phyloP scores from a whole-genome alignment of 106 monocot genomes.

The Allium cepa region DNA sequence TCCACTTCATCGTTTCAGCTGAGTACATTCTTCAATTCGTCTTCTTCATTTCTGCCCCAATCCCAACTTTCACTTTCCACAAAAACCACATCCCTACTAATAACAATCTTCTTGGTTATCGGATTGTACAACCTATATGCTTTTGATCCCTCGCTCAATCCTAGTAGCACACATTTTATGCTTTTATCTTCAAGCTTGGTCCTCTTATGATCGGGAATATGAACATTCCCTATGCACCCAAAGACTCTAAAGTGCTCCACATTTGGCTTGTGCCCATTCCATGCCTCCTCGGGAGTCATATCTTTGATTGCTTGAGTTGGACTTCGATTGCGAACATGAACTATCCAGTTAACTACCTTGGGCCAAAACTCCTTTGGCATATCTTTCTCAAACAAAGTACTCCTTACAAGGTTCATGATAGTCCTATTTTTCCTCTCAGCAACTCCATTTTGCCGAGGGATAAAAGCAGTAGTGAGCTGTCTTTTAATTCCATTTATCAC shows the following conservation, averaged over 20 bases:
- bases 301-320: background rate
- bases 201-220: background rate
- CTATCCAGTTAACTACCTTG: background rate
- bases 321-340: background rate
- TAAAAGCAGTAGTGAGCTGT: background rate
- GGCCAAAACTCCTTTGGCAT: background rate
- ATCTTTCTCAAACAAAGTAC: background rate
- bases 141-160: background rate
- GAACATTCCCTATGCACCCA: background rate
- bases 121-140: background rate
- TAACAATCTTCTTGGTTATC: background rate
- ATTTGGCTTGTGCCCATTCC: background rate
- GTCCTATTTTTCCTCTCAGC: slow-evolving; percentile 3
- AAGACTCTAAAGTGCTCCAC: background rate
- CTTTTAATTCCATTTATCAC: background rate
- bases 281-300: background rate
- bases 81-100: background rate
- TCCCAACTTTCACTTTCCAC: background rate
- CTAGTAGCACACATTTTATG: background rate
- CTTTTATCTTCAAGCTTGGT: background rate
- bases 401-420: background rate
- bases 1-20: too few species aligned
- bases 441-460: background rate
- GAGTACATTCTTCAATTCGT: background rate
- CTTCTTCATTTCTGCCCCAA: background rate